Percentiles rank a stretch among this genome's conserved stretches.
Evolutionary conservation across 441 rosid species (phyloP).

Genomic region (Daphne laureola): DNA sequence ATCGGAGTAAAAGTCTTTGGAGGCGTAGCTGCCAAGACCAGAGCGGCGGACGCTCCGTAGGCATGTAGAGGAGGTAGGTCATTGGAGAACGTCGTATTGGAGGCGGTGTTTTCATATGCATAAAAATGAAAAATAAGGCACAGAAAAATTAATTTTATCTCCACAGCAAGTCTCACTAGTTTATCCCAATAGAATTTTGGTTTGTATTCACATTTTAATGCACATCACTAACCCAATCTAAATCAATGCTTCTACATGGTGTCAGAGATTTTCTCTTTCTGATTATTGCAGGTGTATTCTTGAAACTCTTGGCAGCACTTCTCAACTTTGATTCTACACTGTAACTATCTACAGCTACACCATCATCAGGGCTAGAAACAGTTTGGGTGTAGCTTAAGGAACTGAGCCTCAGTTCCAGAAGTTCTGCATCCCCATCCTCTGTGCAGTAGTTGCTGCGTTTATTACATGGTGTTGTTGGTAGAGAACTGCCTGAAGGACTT

Average conservation of each 20-base stretch:
- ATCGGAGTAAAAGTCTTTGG: conserved; percentile 42
- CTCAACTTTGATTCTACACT: conserved; percentile 22
- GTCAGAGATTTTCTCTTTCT: conserved; percentile 15
- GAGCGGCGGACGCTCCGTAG: conserved; percentile 13
- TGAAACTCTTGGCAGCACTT: conserved; percentile 19
- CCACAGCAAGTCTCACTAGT: no score
- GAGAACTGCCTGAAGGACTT: background rate
- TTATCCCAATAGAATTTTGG: no score
- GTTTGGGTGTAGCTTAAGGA: conserved; percentile 4
- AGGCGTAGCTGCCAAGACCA: conserved; percentile 21
- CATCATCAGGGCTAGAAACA: conserved; percentile 9
- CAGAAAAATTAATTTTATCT: no score
- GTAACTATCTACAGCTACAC: conserved; percentile 12
- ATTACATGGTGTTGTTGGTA: no score
- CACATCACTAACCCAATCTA: background rate
- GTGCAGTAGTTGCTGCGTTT: background rate
- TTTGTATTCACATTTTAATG: background rate
- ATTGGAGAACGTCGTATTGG: conserved; percentile 15
- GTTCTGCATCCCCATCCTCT: background rate
- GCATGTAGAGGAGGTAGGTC: conserved; percentile 19
- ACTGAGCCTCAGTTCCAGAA: background rate
- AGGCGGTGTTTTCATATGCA: background rate
- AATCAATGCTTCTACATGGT: background rate
- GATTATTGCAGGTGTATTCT: conserved; percentile 28
- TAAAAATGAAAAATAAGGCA: no score